Conservation (phyloP, 192 early-diverging fungal genomes). For the Umbelopsis sp. region DNA sequence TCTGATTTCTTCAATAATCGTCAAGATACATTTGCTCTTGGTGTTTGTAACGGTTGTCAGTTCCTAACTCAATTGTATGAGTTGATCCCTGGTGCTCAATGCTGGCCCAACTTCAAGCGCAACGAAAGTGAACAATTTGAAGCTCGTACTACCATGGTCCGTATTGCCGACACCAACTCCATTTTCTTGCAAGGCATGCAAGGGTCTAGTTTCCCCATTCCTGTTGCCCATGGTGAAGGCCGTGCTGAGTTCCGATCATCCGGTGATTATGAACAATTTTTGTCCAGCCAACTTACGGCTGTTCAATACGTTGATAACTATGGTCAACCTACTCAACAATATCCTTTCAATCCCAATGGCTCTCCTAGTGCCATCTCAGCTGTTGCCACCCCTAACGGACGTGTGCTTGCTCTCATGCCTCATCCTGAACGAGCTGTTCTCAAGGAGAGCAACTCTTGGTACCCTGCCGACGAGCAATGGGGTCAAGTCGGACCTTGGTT, state of each 20-base stretch:
- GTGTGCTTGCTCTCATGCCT: conserved; percentile 96
- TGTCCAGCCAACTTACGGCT: conserved; percentile 59
- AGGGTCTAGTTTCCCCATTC: conserved; percentile 89
- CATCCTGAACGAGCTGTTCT: conserved; percentile 95
- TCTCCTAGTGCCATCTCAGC: conserved; percentile 86
- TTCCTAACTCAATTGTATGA: conserved; percentile 87
- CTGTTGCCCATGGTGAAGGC: conserved; percentile 98
- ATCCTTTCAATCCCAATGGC: conserved; percentile 99
- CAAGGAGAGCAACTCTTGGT: conserved; percentile 89
- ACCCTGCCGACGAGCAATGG: conserved; percentile 64
- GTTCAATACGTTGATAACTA: conserved; percentile 86
- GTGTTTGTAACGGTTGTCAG: conserved; percentile 99
- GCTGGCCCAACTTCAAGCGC: conserved; percentile 92
- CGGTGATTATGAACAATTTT: conserved; percentile 46
- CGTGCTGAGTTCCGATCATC: conserved; percentile 72
- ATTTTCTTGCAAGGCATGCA: conserved; percentile 94
- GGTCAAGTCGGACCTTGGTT: conserved; percentile 86
- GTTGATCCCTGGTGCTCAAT: conserved; percentile 82
- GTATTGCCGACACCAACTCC: conserved; percentile 49
- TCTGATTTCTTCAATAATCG: conserved; percentile 78
- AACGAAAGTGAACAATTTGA: conserved; percentile 98
- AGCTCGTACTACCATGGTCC: conserved; percentile 82
- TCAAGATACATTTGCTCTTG: conserved; percentile 90
- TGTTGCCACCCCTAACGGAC: conserved; percentile 80
- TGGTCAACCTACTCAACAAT: conserved; percentile 73